phyloP scores from a whole-genome alignment of 768 basidiomycete species.

The Russula sp. region DNA sequence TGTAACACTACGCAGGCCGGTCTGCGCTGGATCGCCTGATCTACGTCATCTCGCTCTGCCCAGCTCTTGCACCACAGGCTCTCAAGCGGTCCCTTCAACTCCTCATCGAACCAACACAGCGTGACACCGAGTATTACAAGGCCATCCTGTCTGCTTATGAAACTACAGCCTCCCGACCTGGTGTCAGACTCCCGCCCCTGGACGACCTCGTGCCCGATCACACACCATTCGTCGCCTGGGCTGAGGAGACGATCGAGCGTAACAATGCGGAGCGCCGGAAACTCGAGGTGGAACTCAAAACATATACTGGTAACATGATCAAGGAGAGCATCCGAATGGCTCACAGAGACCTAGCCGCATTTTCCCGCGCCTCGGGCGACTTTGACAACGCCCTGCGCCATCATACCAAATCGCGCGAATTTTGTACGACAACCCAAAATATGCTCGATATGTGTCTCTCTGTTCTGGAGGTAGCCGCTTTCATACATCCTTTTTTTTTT shows the following conservation, averaged over 20 bases:
- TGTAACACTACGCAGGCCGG: constrained; percentile 44
- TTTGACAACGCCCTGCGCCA: constrained; percentile 66
- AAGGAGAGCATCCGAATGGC: constrained; percentile 98
- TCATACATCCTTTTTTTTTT: neutral
- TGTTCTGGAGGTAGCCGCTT: constrained; percentile 58
- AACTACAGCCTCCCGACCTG: constrained; percentile 31
- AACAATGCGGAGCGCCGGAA: constrained; percentile 73
- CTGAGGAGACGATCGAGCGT: constrained; percentile 57
- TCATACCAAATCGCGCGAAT: constrained; percentile 89
- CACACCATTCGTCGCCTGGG: constrained; percentile 44
- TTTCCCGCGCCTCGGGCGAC: constrained; percentile 70
- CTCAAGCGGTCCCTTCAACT: constrained; percentile 59
- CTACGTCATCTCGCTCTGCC: constrained; percentile 58
- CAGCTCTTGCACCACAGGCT: constrained; percentile 66
- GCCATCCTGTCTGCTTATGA: constrained; percentile 51
- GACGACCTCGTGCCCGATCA: constrained; percentile 50
- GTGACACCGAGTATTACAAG: constrained; percentile 61
- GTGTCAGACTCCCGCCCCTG: constrained; percentile 39
- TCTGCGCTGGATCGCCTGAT: constrained; percentile 69
- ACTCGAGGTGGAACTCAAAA: constrained; percentile 91
- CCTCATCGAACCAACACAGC: constrained; percentile 47
- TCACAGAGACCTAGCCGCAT: constrained; percentile 81
- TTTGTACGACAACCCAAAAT: constrained; percentile 84
- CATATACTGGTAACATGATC: constrained; percentile 94
- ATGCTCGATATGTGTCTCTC: constrained; percentile 91